Base-by-base conservation (phyloP, 1,284 basidiomycete species). In the Afroboletus lepidellus region DNA sequence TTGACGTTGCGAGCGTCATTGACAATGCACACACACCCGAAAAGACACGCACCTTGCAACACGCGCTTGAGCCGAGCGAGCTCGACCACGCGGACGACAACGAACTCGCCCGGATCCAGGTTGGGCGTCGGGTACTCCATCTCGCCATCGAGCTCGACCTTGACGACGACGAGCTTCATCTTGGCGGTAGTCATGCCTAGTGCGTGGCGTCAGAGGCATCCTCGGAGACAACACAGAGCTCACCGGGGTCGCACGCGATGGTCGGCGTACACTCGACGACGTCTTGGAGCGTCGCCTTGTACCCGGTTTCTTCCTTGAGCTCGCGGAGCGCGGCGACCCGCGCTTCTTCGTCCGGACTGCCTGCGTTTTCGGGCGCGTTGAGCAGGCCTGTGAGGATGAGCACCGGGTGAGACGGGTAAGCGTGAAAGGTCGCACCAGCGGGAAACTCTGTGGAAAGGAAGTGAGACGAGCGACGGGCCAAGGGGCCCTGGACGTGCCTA, bases 271-370 rank as follows among this genome's bases (percentile, higher is more conserved):
- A 76, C 48, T 90, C 78, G 25, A 85, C 64, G 32, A 93, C 75
- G 34, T 73, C 71, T 58, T 77, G 74, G n/a, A 66, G 58, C 27
- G 62, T 59, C 9, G 79, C 84, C 57, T 76, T 81, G 70, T 87
- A 95, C 2, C 94, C 94, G 0, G 93, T 96, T 71, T 97, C 94
- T 72, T 98, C 94, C 60, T 86, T 77, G 8, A 98, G 78, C 65
- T 98, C 94, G 32, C 94, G 81, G 32, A 93, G 76, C 1, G 92
- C 94, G 1, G 92, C 81, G 50, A 79, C 72, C 69, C 87, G 87
- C 0, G 90, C 77, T 1, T 84, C 83, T 72, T 98, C 87, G 9
- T 53, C 79, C 9, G 49, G 38, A 0, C 45, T 55, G 3, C 48
- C 41, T 7, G 6, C 21, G 30, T 3, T 8, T 8, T 48, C 37